phyloP scores from a whole-genome alignment of 2,329 filamentous ascomycete species.

The Fonsecaea pedrosoi region DNA sequence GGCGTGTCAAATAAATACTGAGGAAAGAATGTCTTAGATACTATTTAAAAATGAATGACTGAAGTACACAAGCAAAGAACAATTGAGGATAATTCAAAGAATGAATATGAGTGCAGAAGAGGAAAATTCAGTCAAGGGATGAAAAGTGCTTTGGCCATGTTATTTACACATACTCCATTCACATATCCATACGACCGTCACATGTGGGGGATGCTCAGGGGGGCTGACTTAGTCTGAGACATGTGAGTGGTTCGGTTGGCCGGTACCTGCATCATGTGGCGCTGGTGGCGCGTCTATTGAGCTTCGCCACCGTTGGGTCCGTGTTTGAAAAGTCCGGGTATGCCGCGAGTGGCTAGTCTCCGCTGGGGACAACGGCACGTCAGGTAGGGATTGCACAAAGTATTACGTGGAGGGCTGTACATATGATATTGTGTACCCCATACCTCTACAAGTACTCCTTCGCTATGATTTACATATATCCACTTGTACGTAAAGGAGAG shows the following conservation, averaged over 20 bases:
- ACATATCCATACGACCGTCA: background rate
- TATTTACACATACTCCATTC: background rate
- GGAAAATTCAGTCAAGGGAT: background rate
- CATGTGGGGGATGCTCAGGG: slow-evolving; percentile 1
- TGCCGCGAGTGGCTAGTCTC: background rate
- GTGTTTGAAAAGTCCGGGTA: slow-evolving; percentile 55
- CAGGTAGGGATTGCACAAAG: background rate
- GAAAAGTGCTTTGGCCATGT: background rate
- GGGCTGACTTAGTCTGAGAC: slow-evolving; percentile 5
- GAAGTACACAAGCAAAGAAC: background rate
- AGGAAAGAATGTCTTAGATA: background rate
- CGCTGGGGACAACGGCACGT: background rate
- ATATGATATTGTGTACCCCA: background rate
- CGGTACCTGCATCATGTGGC: slow-evolving; percentile 1
- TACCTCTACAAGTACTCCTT: background rate
- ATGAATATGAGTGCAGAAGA: background rate
- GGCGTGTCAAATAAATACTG: background rate
- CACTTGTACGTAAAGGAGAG: no score
- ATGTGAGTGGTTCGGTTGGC: background rate
- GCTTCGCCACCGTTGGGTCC: background rate
- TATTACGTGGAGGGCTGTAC: background rate
- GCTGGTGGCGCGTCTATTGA: background rate
- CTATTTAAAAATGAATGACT: background rate
- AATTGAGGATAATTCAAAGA: background rate
- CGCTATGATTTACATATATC: no score